Base-by-base conservation (phyloP, 2,329 filamentous ascomycete species). In the Fusarium proliferatum region DNA sequence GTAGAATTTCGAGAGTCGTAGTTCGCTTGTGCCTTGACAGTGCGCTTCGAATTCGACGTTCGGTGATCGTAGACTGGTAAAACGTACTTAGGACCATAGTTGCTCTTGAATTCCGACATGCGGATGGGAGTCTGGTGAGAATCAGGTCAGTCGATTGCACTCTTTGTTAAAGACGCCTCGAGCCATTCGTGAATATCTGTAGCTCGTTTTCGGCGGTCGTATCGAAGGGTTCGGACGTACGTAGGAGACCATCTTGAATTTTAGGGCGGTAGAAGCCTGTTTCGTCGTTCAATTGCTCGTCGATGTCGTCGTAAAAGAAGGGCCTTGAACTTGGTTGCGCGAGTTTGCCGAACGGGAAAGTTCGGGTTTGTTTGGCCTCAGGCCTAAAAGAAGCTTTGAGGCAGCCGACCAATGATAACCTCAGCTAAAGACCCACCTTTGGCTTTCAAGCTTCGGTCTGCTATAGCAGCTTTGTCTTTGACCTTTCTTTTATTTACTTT, bases 31-130 rank as follows among this genome's bases (percentile, higher is more conserved):
- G 33, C 19, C 9, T 30, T 36, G 7, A 39, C 43, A 21, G 23
- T 28, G 41, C 42, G 53, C 42, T 57, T 60, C 59, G 42, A 23
- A 60, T 43, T 71, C 17, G 69, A 39, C 11, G 21, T 19, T 64
- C 23, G 28, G 23, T 21, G 28, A 55, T 46, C 19, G 30, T 53
- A 42, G 23, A 48, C 21, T 11, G 21, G 23, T 16, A 41, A 55
- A 69, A 81, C 81, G 84, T 89, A 92, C 90, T 91, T 92, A 60
- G 90, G 90, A 80, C 89, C 90, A 81, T 89, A 91, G 75, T 86
- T 84, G 84, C 89, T 91, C 84, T 87, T 88, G 86, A 90, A 92
- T 72, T 81, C 76, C 71, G 82, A 79, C 80, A 82, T 81, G 82
- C 82, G 84, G 80, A 84, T 76, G 79, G 84, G 84, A 81, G 85